Conservation (phyloP, 2,329 filamentous ascomycete species). For the Fusarium xylarioides region DNA sequence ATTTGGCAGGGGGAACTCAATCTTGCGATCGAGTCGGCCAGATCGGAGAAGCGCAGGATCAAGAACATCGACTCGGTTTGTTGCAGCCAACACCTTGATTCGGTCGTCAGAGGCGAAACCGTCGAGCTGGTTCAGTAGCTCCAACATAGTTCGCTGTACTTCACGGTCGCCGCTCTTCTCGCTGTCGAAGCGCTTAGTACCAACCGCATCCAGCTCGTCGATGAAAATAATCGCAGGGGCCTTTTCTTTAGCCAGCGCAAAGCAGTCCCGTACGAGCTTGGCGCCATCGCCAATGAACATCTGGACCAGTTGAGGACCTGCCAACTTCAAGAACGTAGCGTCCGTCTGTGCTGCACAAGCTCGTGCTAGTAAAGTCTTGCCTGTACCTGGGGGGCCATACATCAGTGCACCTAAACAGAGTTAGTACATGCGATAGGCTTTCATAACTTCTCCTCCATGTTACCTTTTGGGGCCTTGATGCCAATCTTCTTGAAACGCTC, state of each 20-base stretch:
- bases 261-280: constrained; percentile 96
- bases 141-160: constrained; percentile 98
- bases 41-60: constrained; percentile 92
- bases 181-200: constrained; percentile 98
- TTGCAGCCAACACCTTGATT: constrained; percentile 95
- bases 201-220: constrained; percentile 97
- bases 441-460: constrained; percentile 59
- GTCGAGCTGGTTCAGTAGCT: constrained; percentile 97
- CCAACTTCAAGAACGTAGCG: constrained; percentile 97
- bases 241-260: constrained; percentile 98
- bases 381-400: constrained; percentile 93
- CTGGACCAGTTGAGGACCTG: constrained; percentile 95
- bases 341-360: constrained; percentile 98
- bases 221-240: constrained; percentile 99
- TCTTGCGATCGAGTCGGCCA: constrained; percentile 93
- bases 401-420: constrained; percentile 94
- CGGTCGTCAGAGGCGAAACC: constrained; percentile 97
- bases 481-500: constrained; percentile 99
- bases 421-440: constrained; percentile 66
- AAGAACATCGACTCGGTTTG: constrained; percentile 92
- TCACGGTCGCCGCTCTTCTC: constrained; percentile 98
- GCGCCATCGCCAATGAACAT: constrained; percentile 99
- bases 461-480: constrained; percentile 98
- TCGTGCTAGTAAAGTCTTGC: constrained; percentile 90
- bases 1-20: constrained; percentile 97